Conservation (phyloP, 352 stramenopile genomes). For the Plasmopara viticola region DNA sequence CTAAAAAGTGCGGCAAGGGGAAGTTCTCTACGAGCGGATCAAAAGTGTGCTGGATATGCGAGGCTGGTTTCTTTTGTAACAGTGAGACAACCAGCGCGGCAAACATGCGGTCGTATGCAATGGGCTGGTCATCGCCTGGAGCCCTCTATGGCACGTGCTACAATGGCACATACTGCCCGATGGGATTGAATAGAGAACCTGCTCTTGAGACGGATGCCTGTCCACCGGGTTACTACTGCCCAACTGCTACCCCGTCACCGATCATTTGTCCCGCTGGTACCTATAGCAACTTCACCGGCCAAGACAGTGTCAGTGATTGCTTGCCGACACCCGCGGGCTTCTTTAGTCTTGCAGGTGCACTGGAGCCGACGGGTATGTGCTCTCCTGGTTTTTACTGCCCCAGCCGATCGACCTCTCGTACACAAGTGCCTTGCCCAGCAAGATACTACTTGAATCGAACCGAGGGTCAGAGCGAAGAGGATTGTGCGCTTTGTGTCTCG, state of each 20-base stretch:
- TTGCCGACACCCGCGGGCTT: conserved; percentile 63
- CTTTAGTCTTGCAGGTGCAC: conserved; percentile 56
- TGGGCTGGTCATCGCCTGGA: conserved; percentile 50
- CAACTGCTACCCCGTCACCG: conserved; percentile 50
- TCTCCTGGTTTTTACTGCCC: conserved; percentile 85
- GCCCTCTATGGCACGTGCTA: conserved; percentile 75
- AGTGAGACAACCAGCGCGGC: conserved; percentile 54
- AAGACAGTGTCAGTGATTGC: conserved; percentile 68
- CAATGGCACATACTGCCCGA: conserved; percentile 82
- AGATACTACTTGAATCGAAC: conserved; percentile 71
- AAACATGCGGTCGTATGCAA: conserved; percentile 51
- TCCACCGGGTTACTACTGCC: conserved; percentile 78
- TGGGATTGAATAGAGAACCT: conserved; percentile 61
- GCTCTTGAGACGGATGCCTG: conserved; percentile 65
- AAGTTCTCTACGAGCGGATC: conserved; percentile 46
- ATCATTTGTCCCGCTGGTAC: conserved; percentile 79
- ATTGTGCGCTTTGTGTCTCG: conserved; percentile 68
- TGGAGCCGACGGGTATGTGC: conserved; percentile 54
- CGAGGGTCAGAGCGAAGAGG: conserved; percentile 51
- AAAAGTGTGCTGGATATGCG: conserved; percentile 50
- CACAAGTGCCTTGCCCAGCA: conserved; percentile 68
- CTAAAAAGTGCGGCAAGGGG: conserved; percentile 67
- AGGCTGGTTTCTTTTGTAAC: conserved; percentile 77
- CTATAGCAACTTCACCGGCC: conserved; percentile 77
- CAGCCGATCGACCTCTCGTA: conserved; percentile 50